Evolutionary conservation across 208 protist species (phyloP).

Genomic region (Trypanosoma scelopori): DNA sequence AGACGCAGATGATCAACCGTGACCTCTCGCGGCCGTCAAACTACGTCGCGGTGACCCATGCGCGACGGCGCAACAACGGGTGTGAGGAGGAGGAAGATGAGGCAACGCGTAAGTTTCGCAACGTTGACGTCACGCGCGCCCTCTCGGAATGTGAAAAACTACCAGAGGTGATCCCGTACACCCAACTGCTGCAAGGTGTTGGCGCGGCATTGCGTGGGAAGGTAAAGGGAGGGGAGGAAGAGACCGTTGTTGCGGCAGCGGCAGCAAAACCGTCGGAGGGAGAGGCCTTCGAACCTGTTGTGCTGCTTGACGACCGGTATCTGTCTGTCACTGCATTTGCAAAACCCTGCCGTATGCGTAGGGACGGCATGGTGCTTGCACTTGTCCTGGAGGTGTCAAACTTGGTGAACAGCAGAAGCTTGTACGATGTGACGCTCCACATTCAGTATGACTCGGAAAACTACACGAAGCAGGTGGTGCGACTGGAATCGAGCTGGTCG

Average conservation of each 20-base stretch:
- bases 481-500: slow-evolving; percentile 32
- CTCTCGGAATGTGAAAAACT: slow-evolving; percentile 61
- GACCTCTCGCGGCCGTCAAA: slow-evolving; percentile 54
- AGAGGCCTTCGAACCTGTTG: slow-evolving; percentile 29
- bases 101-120: slow-evolving; percentile 65
- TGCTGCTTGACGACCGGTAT: slow-evolving; percentile 36
- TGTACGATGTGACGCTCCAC: slow-evolving; percentile 30
- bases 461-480: slow-evolving; percentile 4
- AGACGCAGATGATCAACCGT: slow-evolving; percentile 59
- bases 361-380: slow-evolving; percentile 40
- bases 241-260: background rate
- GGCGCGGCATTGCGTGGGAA: background rate
- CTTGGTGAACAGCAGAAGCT: slow-evolving; percentile 27
- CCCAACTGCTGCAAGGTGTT: slow-evolving; percentile 29
- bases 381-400: slow-evolving; percentile 46
- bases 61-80: slow-evolving; percentile 7
- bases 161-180: slow-evolving; percentile 65
- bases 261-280: slow-evolving; percentile 13
- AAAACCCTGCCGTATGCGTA: slow-evolving; percentile 45
- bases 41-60: slow-evolving; percentile 33
- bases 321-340: slow-evolving; percentile 37
- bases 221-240: background rate
- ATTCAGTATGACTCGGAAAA: slow-evolving; percentile 24
- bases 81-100: slow-evolving; percentile 69
- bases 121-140: slow-evolving; percentile 75